Evolutionary conservation across 345 rosid genomes (phyloP).

Genomic region (Euphorbia peplus): DNA sequence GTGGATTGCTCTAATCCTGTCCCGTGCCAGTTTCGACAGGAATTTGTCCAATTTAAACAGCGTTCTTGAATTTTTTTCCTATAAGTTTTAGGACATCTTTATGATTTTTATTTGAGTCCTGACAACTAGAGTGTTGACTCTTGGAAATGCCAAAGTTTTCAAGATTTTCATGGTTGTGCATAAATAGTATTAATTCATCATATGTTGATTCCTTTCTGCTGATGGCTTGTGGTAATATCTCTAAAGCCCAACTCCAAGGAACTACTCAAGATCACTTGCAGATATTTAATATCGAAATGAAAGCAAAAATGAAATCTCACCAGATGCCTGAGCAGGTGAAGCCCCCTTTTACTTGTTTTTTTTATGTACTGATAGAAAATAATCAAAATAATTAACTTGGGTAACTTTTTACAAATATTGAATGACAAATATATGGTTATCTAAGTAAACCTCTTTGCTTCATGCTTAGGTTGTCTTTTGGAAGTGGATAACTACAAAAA

Average conservation of each 20-base stretch:
- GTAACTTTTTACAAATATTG: background rate
- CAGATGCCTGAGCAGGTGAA: constrained; percentile 98
- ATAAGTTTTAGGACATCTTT: background rate
- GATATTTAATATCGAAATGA: constrained; percentile 96
- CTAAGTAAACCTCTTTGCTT: background rate
- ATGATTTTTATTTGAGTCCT: background rate
- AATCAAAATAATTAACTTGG: background rate
- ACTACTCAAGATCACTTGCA: constrained; percentile 96
- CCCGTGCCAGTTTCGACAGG: no score
- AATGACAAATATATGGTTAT: no score
- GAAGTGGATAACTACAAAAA: constrained; percentile 93
- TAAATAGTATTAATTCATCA: background rate
- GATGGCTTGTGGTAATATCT: constrained; percentile 4
- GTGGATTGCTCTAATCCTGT: no score
- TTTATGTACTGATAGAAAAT: background rate
- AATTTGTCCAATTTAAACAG: no score
- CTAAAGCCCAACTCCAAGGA: constrained; percentile 92
- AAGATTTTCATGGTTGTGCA: background rate
- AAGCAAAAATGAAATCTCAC: constrained; percentile 86
- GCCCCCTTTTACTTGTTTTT: background rate
- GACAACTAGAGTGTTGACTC: background rate
- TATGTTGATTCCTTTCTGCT: constrained; percentile 14
- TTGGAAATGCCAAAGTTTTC: background rate
- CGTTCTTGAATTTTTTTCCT: background rate
- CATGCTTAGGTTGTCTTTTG: constrained; percentile 78